Percentiles rank a stretch among this genome's conserved stretches.
phyloP scores from a whole-genome alignment of 1,284 basidiomycete species.

The Laetiporus sulphureus region DNA sequence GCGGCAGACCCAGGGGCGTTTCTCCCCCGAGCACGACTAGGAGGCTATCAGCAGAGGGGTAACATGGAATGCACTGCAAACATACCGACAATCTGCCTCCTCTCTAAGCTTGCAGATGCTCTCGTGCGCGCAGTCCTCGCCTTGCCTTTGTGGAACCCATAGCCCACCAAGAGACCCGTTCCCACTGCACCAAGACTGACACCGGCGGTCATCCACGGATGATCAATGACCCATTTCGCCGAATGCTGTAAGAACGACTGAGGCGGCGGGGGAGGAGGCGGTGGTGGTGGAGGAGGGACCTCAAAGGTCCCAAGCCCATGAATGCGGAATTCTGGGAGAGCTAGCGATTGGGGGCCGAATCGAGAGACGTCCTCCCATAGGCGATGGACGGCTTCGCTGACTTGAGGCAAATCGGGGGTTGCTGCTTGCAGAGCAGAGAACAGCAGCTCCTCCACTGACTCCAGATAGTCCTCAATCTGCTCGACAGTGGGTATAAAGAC shows the following conservation, averaged over 20 bases:
- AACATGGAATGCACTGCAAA: conserved; percentile 9
- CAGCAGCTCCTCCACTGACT: conserved; percentile 60
- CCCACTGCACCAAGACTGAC: conserved; percentile 51
- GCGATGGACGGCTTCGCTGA: conserved; percentile 59
- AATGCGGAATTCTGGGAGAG: conserved; percentile 54
- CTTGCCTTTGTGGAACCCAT: conserved; percentile 25
- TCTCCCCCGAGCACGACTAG: conserved; percentile 79
- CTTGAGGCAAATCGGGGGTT: conserved; percentile 51
- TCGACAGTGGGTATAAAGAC: conserved; percentile 40
- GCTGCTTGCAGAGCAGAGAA: conserved; percentile 50
- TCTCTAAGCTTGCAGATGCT: conserved; percentile 33
- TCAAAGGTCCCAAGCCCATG: conserved; percentile 67
- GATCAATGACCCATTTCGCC: conserved; percentile 43
- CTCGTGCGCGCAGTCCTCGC: conserved; percentile 27
- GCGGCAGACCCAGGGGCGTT: conserved; percentile 55
- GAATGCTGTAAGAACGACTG: conserved; percentile 38
- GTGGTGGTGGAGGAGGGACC: conserved; percentile 57
- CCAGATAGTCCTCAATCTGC: conserved; percentile 65
- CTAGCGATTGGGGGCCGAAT: conserved; percentile 59
- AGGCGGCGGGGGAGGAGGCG: conserved; percentile 47
- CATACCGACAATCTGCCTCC: conserved; percentile 67
- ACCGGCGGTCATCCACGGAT: conserved; percentile 54
- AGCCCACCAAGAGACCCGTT: conserved; percentile 52
- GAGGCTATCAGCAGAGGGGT: conserved; percentile 2
- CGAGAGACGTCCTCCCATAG: conserved; percentile 74